These are phyloP conservation scores for Basipetospora chlamydospora DNA, from an alignment of 2,329 filamentous ascomycete species.

Conservation along the genomic window DNA sequence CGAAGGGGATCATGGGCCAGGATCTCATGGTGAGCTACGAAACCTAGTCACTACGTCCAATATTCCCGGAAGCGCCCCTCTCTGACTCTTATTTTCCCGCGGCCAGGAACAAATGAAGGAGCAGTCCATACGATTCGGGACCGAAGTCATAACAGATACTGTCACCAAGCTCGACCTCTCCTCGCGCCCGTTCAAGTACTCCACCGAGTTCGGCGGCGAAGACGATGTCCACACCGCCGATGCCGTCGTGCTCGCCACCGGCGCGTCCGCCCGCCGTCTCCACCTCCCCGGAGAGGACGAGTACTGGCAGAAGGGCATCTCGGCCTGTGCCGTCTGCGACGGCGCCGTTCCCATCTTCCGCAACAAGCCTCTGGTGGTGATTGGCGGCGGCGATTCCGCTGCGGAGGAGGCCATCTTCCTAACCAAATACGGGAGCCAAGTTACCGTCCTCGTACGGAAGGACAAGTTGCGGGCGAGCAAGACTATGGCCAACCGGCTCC, in stretches of 20 bases:
- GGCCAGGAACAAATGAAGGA: slow-evolving; percentile 70
- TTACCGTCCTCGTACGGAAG: slow-evolving; percentile 81
- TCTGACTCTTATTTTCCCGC: too few species aligned
- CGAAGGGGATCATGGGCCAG: slow-evolving; percentile 70
- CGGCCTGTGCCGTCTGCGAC: slow-evolving; percentile 93
- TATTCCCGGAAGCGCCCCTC: too few species aligned
- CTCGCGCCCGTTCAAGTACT: slow-evolving; percentile 76
- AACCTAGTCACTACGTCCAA: too few species aligned
- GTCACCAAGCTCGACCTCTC: slow-evolving; percentile 79
- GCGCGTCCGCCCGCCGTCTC: slow-evolving; percentile 77
- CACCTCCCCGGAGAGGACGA: slow-evolving; percentile 76
- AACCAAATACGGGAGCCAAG: slow-evolving; percentile 92
- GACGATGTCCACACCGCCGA: slow-evolving; percentile 78
- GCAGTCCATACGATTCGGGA: slow-evolving; percentile 86
- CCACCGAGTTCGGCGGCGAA: slow-evolving; percentile 74
- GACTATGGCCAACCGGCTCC: slow-evolving; percentile 79
- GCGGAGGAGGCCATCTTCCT: slow-evolving; percentile 96
- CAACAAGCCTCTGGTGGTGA: slow-evolving; percentile 88
- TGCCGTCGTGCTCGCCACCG: slow-evolving; percentile 84
- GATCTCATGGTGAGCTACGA: slow-evolving; percentile 61
- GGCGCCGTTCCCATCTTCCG: slow-evolving; percentile 95
- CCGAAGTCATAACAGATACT: slow-evolving; percentile 84
- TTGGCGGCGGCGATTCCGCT: slow-evolving; percentile 90
- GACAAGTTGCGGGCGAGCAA: slow-evolving; percentile 77
- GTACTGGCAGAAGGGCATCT: slow-evolving; percentile 96